Evolutionary conservation across 495 filamentous ascomycete species (phyloP), one percentile per base, ranked within the genome.

Genomic region (Lichina pygmaea): DNA sequence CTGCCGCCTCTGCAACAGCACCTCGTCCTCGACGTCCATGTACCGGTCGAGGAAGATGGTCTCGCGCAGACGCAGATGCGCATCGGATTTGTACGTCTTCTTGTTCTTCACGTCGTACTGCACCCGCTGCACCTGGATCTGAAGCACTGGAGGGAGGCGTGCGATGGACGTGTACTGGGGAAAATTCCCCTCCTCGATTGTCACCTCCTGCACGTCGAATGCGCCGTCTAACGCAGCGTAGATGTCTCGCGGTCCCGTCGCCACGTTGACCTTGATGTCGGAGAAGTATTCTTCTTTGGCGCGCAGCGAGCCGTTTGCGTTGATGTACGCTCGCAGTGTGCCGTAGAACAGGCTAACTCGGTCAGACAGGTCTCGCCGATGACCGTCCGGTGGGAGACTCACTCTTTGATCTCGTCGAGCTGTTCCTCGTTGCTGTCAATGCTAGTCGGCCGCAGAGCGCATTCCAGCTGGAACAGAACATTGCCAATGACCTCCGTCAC

Each of bases 401-500:
- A 71, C 59, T 77, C 58, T 58, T 82, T 78, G 40, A 94, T 72
- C 41, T 67, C 64, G 56, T 95, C 91, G 7, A 76, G 58, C 59
- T 92, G 85, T 53, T 83, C 78, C 7, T 77, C 78, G 38, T 72
- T 66, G 9, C 66, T 57, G 31, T 71, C 73, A 45, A 75, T 59
- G 2, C 60, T 59, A 6, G 63, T 60, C 34, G 83, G 68, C 50
- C 71, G 75, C 53, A 93, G 85, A 5, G 85, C 86, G 50, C 81
- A 83, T 54, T 82, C 75, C n/a, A 93, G 66, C 37, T 86, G 80
- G 51, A 86, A 85, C 34, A 91, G 68, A 17, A 91, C 76, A 55
- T 89, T 86, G 37, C 82, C 82, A 56, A 93, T 86, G 36, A 93
- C 86, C 57, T 97, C 89, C 8, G 80, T 85, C 7, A 93, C 89